These are phyloP conservation scores for Mycena belliarum DNA, from an alignment of 768 basidiomycete genomes.

Conservation along the genomic window DNA sequence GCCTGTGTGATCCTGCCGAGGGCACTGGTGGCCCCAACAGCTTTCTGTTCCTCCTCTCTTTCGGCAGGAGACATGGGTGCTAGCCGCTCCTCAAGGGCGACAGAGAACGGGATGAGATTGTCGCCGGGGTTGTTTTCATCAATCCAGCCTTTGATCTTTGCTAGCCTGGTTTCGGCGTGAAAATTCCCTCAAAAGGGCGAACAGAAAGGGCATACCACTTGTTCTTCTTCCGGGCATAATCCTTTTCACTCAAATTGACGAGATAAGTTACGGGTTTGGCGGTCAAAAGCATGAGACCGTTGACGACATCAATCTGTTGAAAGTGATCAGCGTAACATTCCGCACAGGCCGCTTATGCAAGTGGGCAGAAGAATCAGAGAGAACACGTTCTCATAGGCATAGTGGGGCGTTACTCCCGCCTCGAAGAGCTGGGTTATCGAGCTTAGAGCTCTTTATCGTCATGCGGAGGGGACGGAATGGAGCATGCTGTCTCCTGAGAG, in stretches of 20 bases:
- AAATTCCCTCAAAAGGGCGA: neutral
- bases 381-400: slow-evolving; percentile 60
- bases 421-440: slow-evolving; percentile 92
- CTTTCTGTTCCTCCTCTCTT: slow-evolving; percentile 76
- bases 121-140: slow-evolving; percentile 96
- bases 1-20: slow-evolving; percentile 94
- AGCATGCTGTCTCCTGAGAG: neutral
- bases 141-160: slow-evolving; percentile 98
- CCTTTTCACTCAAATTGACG: slow-evolving; percentile 93
- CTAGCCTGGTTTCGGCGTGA: slow-evolving; percentile 52
- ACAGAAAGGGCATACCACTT: slow-evolving; percentile 69
- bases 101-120: slow-evolving; percentile 94
- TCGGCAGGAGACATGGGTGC: slow-evolving; percentile 63
- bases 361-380: slow-evolving; percentile 33
- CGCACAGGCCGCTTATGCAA: neutral
- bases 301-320: slow-evolving; percentile 84
- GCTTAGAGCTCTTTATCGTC: slow-evolving; percentile 75
- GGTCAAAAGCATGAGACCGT: slow-evolving; percentile 85
- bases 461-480: slow-evolving; percentile 7
- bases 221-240: slow-evolving; percentile 97
- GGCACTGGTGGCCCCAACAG: slow-evolving; percentile 69
- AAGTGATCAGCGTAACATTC: neutral
- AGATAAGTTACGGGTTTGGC: slow-evolving; percentile 98
- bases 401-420: slow-evolving; percentile 79
- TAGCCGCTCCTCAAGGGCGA: slow-evolving; percentile 91